phyloP scores from a whole-genome alignment of 2,329 filamentous ascomycete genomes.

The Alternaria viburni region DNA sequence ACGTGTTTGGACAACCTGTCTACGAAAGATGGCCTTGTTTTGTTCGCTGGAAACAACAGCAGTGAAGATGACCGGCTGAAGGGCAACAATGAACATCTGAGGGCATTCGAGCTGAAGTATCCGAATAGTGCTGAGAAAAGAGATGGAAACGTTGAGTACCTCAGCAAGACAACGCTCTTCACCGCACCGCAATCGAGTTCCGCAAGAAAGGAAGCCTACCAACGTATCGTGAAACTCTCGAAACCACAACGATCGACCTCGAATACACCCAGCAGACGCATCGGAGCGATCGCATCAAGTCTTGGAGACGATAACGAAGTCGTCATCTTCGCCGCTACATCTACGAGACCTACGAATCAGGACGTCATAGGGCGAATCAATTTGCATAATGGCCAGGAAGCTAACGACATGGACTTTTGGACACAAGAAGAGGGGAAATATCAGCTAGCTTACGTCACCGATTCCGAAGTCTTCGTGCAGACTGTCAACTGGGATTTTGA shows the following conservation, averaged over 20 bases:
- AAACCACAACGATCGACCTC: slow-evolving; percentile 57
- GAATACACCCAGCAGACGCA: slow-evolving; percentile 60
- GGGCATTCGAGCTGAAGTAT: slow-evolving; percentile 71
- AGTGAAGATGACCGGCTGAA: slow-evolving; percentile 72
- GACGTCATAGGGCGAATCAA: slow-evolving; percentile 63
- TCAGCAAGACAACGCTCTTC: slow-evolving; percentile 62
- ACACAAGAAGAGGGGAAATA: slow-evolving; percentile 69
- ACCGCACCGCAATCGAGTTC: slow-evolving; percentile 44
- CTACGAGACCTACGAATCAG: slow-evolving; percentile 52
- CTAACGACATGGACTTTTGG: slow-evolving; percentile 73
- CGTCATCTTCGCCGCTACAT: slow-evolving; percentile 75
- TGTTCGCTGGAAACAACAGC: slow-evolving; percentile 77
- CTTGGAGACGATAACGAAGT: slow-evolving; percentile 75
- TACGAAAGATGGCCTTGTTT: slow-evolving; percentile 61
- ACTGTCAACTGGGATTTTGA: slow-evolving; percentile 61
- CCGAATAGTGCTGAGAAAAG: slow-evolving; percentile 50
- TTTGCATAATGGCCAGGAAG: slow-evolving; percentile 60
- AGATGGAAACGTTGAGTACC: slow-evolving; percentile 49
- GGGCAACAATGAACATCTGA: slow-evolving; percentile 83
- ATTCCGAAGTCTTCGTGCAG: slow-evolving; percentile 74
- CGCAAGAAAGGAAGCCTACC: slow-evolving; percentile 64
- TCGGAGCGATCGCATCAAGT: slow-evolving; percentile 81
- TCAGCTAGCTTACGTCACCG: slow-evolving; percentile 78
- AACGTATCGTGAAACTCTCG: slow-evolving; percentile 64
- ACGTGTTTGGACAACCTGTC: slow-evolving; percentile 77